phyloP scores from a whole-genome alignment of 371 early-diverging fungal genomes.

The Choanephora cucurbitarum region DNA sequence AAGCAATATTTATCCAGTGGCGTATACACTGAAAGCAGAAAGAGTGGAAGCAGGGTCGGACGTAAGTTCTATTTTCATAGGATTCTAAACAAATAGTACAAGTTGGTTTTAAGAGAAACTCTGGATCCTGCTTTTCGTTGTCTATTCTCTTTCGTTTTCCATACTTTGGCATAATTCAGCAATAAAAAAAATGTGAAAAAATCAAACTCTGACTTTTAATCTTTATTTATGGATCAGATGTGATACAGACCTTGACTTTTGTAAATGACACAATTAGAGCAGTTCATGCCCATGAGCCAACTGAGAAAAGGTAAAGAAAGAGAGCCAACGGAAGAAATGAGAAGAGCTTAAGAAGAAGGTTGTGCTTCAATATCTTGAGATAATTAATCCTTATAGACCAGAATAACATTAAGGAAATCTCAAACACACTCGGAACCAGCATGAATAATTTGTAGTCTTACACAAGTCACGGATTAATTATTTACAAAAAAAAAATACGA shows the following conservation, averaged over 20 bases:
- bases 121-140: background rate
- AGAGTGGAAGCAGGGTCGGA: conserved; percentile 63
- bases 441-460: background rate
- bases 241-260: no score
- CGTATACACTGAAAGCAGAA: conserved; percentile 65
- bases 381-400: no score
- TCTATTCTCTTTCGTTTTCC: conserved; percentile 10
- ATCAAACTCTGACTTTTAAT: background rate
- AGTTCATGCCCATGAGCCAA: no score
- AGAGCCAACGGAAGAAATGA: no score
- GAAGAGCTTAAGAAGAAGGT: no score
- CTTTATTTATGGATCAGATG: background rate
- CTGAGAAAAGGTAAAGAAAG: no score
- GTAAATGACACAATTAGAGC: no score
- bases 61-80: conserved; percentile 49
- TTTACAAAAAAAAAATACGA: background rate
- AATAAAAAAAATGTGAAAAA: background rate
- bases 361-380: no score
- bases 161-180: background rate
- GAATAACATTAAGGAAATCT: no score
- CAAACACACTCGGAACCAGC: no score
- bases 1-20: conserved; percentile 58
- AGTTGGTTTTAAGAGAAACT: conserved; percentile 13
- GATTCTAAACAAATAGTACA: conserved; percentile 65
- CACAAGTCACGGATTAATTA: background rate